Evolutionary conservation across 1,284 basidiomycete genomes (phyloP).

Genomic region (Neonothopanus nambi): DNA sequence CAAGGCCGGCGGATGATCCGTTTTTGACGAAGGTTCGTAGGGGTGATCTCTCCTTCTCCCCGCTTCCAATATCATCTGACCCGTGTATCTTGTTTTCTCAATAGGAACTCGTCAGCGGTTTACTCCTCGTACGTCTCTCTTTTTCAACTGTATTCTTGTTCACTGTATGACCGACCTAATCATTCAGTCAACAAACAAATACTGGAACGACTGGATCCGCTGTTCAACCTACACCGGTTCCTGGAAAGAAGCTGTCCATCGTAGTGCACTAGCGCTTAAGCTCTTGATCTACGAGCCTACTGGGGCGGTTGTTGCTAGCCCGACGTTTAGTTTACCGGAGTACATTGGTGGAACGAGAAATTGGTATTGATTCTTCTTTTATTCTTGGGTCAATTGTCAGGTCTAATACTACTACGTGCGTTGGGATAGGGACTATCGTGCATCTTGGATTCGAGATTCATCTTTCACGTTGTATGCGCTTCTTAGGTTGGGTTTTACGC

Average conservation of each 20-base stretch:
- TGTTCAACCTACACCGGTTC: slow-evolving; percentile 82
- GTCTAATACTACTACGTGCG: not conserved
- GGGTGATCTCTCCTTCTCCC: not conserved
- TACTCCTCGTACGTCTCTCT: slow-evolving; percentile 48
- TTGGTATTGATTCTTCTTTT: slow-evolving; percentile 51
- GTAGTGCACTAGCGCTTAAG: slow-evolving; percentile 85
- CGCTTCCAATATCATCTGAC: not conserved
- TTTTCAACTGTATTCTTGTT: not conserved
- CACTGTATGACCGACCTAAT: not conserved
- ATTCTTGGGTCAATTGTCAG: slow-evolving; percentile 6
- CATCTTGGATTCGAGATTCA: slow-evolving; percentile 88
- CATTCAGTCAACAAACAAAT: slow-evolving; percentile 63
- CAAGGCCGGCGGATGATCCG: slow-evolving; percentile 47
- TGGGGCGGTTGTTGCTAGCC: slow-evolving; percentile 88
- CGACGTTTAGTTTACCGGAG: slow-evolving; percentile 91
- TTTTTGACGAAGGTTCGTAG: slow-evolving; percentile 57
- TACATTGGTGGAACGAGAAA: slow-evolving; percentile 86
- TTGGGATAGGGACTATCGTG: slow-evolving; percentile 37
- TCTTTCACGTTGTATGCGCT: slow-evolving; percentile 92
- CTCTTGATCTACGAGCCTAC: slow-evolving; percentile 87
- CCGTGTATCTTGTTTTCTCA: slow-evolving; percentile 1
- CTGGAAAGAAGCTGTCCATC: slow-evolving; percentile 92
- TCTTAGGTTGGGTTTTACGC: slow-evolving; percentile 86
- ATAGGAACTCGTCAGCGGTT: slow-evolving; percentile 51
- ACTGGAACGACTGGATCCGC: slow-evolving; percentile 86